Conservation (phyloP, 2,329 filamentous ascomycete genomes). For the Pseudogymnoascus sp. region DNA sequence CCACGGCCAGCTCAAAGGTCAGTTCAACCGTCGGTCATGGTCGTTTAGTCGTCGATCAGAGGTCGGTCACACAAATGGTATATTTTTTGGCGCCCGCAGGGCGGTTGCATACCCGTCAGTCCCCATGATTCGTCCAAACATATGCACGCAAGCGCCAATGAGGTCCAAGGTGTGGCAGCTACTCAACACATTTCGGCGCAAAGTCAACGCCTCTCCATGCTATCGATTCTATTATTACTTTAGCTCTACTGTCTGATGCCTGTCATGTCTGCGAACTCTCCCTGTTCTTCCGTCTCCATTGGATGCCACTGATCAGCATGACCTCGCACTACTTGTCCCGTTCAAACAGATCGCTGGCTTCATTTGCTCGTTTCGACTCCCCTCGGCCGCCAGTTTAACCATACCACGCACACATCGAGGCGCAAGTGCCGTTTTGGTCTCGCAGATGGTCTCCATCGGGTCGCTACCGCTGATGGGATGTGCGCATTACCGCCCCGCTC, state of each 20-base stretch:
- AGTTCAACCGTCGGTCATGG: not conserved
- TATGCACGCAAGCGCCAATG: slow-evolving; percentile 7
- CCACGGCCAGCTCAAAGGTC: not conserved
- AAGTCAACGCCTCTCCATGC: not conserved
- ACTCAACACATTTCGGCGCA: not conserved
- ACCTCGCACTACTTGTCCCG: slow-evolving; percentile 4
- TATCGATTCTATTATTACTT: slow-evolving; percentile 10
- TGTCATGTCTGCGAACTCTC: not conserved
- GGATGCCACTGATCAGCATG: slow-evolving; percentile 4
- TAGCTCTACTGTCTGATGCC: not conserved
- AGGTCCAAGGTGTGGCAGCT: not conserved
- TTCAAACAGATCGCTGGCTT: slow-evolving; percentile 3
- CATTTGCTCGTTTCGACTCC: not conserved
- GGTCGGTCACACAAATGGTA: not conserved
- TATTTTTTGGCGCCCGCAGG: slow-evolving; percentile 1
- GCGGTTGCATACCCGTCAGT: not conserved
- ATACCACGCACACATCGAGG: slow-evolving; percentile 4
- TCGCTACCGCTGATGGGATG: not conserved
- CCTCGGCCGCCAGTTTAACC: not conserved
- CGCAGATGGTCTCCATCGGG: not conserved
- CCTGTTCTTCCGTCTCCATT: slow-evolving; percentile 4
- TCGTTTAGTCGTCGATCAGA: not conserved
- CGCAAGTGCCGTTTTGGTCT: slow-evolving; percentile 11
- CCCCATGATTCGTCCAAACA: slow-evolving; percentile 1
- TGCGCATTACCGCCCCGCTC: not conserved